Base-by-base conservation (phyloP, 2,329 filamentous ascomycete species). In the Sclerotinia sclerotiorum region DNA sequence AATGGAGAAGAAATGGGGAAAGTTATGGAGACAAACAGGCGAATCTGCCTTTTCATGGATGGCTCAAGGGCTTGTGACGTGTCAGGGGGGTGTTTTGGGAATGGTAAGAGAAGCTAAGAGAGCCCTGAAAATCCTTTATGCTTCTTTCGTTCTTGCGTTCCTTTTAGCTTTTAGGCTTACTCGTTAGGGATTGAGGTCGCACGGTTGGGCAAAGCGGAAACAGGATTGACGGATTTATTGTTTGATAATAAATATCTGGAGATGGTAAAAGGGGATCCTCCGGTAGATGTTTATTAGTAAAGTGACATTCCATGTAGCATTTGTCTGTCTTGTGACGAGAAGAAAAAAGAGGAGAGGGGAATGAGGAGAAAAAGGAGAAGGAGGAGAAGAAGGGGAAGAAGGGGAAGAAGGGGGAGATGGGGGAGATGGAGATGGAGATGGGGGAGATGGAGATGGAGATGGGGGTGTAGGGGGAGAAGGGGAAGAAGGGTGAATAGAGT, bases 61-160 rank as follows among this genome's bases (percentile, higher is more conserved):
- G 27, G 44, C 19, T n/a, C 2, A 8, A 48, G 44, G 55, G 27
- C 44, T 29, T 54, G 44, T 67, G 65, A 67, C 65, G 44, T 51
- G 32, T 48, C 55, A 67, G 55, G 65, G 65, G 65, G 55, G 21
- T 48, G 17, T 35, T 48, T 39, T 44, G 54, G 19, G 42, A 11
- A 24, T 35, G 17, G 29, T 17, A 27, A 60, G 3, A 48, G 58
- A 35, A 48, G 27, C 42, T 19, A 61, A 48, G 27, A 49, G 58
- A 61, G 58, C 58, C 27, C 21, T 32, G 58, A 61, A 61, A 49
- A 61, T 61, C 44, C 42, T n/a, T 48, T 42, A 35, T 55, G n/a
- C 58, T 35, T 48, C 58, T 46, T 55, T 55, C 6, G 27, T 55
- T 61, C 58, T 46, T 35, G 35, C 6, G 27, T 55, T n/a, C n/a